Evolutionary conservation across 768 basidiomycete genomes (phyloP).

Genomic region (Psilocybe tampanensis): DNA sequence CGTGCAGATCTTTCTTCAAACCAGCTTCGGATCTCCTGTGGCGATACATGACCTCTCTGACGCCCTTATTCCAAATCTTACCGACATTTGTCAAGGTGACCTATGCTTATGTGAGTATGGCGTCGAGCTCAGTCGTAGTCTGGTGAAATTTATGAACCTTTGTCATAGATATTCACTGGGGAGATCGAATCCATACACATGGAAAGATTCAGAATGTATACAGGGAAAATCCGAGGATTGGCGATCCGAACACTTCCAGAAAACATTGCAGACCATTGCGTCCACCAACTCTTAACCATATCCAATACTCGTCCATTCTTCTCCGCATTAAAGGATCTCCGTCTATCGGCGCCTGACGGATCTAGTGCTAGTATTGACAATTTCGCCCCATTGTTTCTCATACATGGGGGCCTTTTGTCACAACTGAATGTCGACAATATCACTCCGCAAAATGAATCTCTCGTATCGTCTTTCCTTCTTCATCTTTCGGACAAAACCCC

Average conservation of each 20-base stretch:
- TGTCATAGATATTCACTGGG: slow-evolving; percentile 6
- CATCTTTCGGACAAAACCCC: too few relatives aligned
- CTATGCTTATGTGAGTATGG: slow-evolving; percentile 7
- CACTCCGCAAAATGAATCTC: not conserved
- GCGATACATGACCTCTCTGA: slow-evolving; percentile 13
- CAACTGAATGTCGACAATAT: not conserved
- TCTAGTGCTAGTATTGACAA: too few relatives aligned
- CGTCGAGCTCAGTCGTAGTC: not conserved
- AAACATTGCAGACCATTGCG: not conserved
- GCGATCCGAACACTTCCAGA: slow-evolving; percentile 4
- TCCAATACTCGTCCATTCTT: slow-evolving; percentile 1
- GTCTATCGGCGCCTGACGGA: not conserved
- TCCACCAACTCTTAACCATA: slow-evolving; percentile 1
- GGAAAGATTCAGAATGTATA: slow-evolving; percentile 1
- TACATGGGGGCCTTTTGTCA: not conserved
- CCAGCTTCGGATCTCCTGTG: slow-evolving; percentile 9
- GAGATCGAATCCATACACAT: not conserved
- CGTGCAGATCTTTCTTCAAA: slow-evolving; percentile 6
- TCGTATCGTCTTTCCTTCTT: not conserved
- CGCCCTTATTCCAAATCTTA: slow-evolving; percentile 8
- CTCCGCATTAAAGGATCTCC: slow-evolving; percentile 3
- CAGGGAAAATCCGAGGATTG: slow-evolving; percentile 7
- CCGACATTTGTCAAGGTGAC: slow-evolving; percentile 8
- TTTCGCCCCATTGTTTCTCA: not conserved
- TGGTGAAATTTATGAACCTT: not conserved